Evolutionary conservation across 2,329 filamentous ascomycete genomes (phyloP), one percentile per base, ranked within the genome.

Genomic region (Xylariaceae sp.): DNA sequence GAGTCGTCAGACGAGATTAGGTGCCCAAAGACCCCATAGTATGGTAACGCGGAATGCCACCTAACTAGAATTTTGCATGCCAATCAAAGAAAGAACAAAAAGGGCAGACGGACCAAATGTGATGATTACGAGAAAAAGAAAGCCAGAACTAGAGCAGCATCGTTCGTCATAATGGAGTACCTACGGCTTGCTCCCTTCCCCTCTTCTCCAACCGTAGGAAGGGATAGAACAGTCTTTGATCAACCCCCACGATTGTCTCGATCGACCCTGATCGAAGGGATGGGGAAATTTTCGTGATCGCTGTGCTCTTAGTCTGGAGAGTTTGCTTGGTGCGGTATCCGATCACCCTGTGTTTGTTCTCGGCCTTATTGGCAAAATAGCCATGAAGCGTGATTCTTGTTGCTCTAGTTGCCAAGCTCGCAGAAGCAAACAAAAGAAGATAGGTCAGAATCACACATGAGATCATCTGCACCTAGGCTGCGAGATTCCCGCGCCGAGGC

Each of bases 341-440:
- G 36, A 23, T 6, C 23, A 14, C 11, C 23, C 8, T 24, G 9
- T n/a, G 48, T 43, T 33, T 31, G 39, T 41, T 24, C 26, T 51
- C 19, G 24, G 17, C 24, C 48, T 23, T 33, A 24, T 33, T 51
- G n/a, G n/a, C n/a, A n/a, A n/a, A n/a, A n/a, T n/a, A n/a, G n/a
- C n/a, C n/a, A n/a, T n/a, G n/a, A n/a, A n/a, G n/a, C n/a, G n/a
- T n/a, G n/a, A n/a, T n/a, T n/a, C n/a, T n/a, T n/a, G n/a, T n/a
- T n/a, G n/a, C n/a, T n/a, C n/a, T n/a, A n/a, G 45, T 37, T 6
- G 9, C 23, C 36, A 26, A 14, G 43, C 29, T 53, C 43, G 41
- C 34, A 56, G 39, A 58, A 54, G 49, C 56, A 60, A 62, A 46
- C 33, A 46, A 49, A n/a, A n/a, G n/a, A 36, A 53, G 46, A 62